Evolutionary conservation across 305 asterid species (phyloP), one percentile per base, ranked within the genome.

Genomic region (Withania somnifera): DNA sequence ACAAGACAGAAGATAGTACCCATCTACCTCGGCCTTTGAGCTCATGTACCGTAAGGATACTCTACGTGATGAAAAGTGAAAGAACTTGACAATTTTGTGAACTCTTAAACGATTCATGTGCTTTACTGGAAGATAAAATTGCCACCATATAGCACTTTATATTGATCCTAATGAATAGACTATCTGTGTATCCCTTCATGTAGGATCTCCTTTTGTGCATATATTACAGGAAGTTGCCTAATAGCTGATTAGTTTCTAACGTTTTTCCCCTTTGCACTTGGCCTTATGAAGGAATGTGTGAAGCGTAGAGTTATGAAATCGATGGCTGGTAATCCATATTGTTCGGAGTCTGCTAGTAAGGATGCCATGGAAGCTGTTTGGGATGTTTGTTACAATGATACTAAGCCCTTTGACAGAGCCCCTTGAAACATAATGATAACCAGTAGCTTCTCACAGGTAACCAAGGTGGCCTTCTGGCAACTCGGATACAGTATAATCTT

Each of bases 321-420:
- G 7, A 84, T 92, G 52, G 83, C 86, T 10, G 42, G 10, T 63
- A 80, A 80, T 82, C 99, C 98, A 1, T 71, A 89, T 80, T 95
- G 98, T 89, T 91, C 98, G 0, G 91, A 90, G 83, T 82, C 87
- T 1, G 97, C 92, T 30, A 90, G 95, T 47, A 95, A 89, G 89
- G 97, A 92, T 79, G 98, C 95, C 75, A 87, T 91, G 97, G 95
- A 93, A 82, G 97, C 94, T 84, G 95, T 95, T 76, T 95, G 99
- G 97, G 94, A 95, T 90, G 82, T 89, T 79, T 95, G 99, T 86
- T 95, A 95, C 83, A 92, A 93, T 76, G 97, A 95, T 79, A 93
- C 98, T 20, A 88, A 85, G 85, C 99, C 99, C 58, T 95, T 95
- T 83, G 98, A 95, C 30, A 86, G 95, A 84, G 97, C 96, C 83